Evolutionary conservation across 371 early-diverging fungal species (phyloP), one percentile per base, ranked within the genome.

Genomic region (Syncephalastrum contaminatum): DNA sequence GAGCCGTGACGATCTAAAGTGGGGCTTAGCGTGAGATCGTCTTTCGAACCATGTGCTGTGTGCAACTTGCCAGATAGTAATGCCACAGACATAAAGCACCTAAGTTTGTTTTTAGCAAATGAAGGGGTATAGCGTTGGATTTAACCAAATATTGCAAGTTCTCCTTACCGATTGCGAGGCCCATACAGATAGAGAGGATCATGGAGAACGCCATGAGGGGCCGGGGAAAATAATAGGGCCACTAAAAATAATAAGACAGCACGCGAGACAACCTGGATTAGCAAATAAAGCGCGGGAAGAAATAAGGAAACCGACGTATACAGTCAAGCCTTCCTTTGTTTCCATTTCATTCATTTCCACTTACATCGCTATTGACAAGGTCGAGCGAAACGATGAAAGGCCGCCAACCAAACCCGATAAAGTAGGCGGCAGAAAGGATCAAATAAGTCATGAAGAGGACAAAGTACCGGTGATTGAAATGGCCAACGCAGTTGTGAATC

Each of bases 401-500:
- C 46, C 74, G 63, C 74, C 75, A 80, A 36, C 75, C 76, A 67
- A 80, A 74, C n/a, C 70, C 14, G 15, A 77, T 78, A 71, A 83
- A 92, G 70, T 89, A 90, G 4, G 70, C 42, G 21, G 85, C 83
- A 6, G 81, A 82, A 13, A 85, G 21, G 2, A 83, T 66, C 54
- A 89, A 58, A 58, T 88, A 87, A 10, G 84, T 75, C 75, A 92
- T 79, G 56, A 93, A 93, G 54, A 93, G 72, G 45, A 84, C 70
- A 72, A 93, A 93, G 71, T 88, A 91, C 5, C 92, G 80, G 67
- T 93, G 90, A 66, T 93, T 93, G 58, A 72, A 75, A 64, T 87
- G 86, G 2, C 93, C 93, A 43, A 93, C 93, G 60, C 92, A 89
- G 56, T 86, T 91, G 53, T 89, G 87, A 46, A 92, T 82, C 83